Conservation (phyloP, 208 protist species). For the Leishmania arabica region DNA sequence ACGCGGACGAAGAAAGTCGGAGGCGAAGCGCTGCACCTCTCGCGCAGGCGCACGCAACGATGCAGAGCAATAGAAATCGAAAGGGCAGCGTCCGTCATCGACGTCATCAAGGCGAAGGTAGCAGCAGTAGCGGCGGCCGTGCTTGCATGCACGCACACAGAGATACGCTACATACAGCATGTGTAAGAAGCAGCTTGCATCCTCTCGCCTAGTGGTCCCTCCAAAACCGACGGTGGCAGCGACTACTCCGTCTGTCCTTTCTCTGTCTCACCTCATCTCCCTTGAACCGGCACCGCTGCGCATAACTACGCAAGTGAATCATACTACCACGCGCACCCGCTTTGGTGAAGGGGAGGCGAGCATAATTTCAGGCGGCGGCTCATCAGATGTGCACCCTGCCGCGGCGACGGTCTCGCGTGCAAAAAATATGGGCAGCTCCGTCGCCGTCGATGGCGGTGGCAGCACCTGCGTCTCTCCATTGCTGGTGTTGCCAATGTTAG, state of each 20-base stretch:
- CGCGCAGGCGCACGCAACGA: no score
- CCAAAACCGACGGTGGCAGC: no score
- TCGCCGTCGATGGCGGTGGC: background rate
- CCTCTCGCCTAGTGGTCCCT: no score
- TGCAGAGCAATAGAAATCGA: no score
- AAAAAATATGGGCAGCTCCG: background rate
- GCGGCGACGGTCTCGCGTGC: background rate
- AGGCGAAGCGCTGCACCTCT: no score
- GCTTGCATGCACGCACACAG: background rate
- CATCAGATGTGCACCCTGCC: constrained; percentile 16
- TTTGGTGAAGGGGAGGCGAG: constrained; percentile 14
- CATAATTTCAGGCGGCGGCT: constrained; percentile 33
- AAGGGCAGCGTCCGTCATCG: background rate
- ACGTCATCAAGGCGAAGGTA: background rate
- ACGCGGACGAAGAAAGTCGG: no score
- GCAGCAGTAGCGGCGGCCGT: background rate
- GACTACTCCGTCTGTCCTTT: no score
- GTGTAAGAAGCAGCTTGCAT: no score
- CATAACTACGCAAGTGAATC: background rate
- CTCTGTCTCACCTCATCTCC: no score
- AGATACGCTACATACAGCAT: no score
- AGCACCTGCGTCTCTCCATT: background rate
- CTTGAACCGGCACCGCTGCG: background rate
- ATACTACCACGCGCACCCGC: constrained; percentile 26
- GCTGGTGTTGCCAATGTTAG: background rate